These are phyloP conservation scores for Streptanthus diversifolius DNA, from an alignment of 345 rosid genomes.

Conservation along the genomic window DNA sequence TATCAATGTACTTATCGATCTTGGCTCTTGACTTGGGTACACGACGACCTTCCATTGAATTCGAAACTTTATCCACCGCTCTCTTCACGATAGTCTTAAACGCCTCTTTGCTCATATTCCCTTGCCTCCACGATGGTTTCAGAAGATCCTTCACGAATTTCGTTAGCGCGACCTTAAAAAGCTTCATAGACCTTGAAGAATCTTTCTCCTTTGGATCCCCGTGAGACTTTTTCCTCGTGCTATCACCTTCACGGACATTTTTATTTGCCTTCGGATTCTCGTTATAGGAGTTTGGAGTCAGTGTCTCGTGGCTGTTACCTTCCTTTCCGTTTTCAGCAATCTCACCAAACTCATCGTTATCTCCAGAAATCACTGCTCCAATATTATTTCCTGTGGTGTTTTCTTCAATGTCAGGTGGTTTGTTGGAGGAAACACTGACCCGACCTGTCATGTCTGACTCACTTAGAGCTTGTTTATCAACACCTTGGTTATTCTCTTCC, in stretches of 20 bases:
- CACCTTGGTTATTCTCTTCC: constrained; percentile 55
- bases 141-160: constrained; percentile 88
- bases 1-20: constrained; percentile 72
- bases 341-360: constrained; percentile 67
- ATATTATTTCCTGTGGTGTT: constrained; percentile 43
- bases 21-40: constrained; percentile 79
- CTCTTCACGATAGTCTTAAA: constrained; percentile 91
- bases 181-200: constrained; percentile 56
- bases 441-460: constrained; percentile 22
- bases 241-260: constrained; percentile 55
- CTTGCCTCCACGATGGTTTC: constrained; percentile 90
- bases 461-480: constrained; percentile 40
- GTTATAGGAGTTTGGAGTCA: constrained; percentile 43
- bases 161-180: constrained; percentile 71
- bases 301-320: constrained; percentile 48
- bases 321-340: constrained; percentile 61
- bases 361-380: constrained; percentile 41
- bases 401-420: constrained; percentile 57
- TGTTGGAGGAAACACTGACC: constrained; percentile 44
- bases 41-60: constrained; percentile 67
- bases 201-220: constrained; percentile 37
- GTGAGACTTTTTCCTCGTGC: constrained; percentile 26
- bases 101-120: constrained; percentile 95
- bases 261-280: constrained; percentile 31
- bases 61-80: constrained; percentile 81